Evolutionary conservation across 148 eudicot species (phyloP), one percentile per base, ranked within the genome.

Genomic region (Camellia granthamiana): DNA sequence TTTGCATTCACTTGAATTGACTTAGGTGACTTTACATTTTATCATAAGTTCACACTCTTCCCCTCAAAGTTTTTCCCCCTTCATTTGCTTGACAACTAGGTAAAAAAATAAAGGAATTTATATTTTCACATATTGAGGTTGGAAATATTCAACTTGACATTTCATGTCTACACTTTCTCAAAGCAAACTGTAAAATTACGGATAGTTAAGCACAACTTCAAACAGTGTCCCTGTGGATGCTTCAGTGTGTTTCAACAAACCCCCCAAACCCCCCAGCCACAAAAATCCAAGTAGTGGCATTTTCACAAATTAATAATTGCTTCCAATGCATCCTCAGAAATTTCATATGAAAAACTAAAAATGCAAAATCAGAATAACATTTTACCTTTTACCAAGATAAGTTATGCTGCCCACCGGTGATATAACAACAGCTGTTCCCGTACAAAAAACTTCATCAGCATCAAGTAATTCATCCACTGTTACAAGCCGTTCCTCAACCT

Each of bases 381-480:
- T 0, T 73, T 86, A 96, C 99, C 97, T 96, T 90, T 83, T 87
- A 71, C 89, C 92, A 81, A 67, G 88, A 80, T 96, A 89, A 52
- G 99, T 93, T 72, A 96, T 85, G 88, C 99, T 96, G 74, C 98
- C 99, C 69, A 96, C 99, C 64, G 95, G 99, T 63, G 93, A 93
- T 74, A 96, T 88, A 61, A 96, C 99, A 65, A 96, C 99, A 46
- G 98, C 99, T 23, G 99, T 96, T 85, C 98, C 99, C 15, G 98
- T 96, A 81, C 97, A 94, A 80, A 96, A 96, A 65, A 96, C 98
- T 89, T 96, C 99, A 89, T 96, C 99, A 14, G 99, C 99, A 84
- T 91, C 84, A 42, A 93, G 95, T 85, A 96, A 86, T 78, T 96
- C 90, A 15, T 96, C 98, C 68, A 93, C 95, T 7, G 95, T 61